phyloP scores from a whole-genome alignment of 1,139 yeast genomes.

The Debaryomyces sp. region DNA sequence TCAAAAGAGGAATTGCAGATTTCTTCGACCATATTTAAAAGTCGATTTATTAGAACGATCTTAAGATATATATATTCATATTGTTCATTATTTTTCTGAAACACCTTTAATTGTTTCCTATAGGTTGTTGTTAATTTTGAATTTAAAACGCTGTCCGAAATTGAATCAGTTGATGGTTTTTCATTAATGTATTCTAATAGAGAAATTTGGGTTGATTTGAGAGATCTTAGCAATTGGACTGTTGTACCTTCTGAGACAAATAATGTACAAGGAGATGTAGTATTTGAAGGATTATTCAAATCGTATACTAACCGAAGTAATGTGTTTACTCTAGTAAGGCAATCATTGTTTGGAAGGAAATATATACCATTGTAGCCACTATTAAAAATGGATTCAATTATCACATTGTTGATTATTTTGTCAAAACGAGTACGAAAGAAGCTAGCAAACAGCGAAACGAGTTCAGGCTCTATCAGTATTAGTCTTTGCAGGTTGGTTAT shows the following conservation, averaged over 20 bases:
- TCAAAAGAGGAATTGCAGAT: constrained; percentile 3
- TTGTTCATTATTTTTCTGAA: neutral
- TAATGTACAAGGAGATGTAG: neutral
- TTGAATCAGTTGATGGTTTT: neutral
- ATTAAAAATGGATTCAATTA: constrained; percentile 9
- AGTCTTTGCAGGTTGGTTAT: neutral
- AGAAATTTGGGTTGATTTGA: constrained; percentile 6
- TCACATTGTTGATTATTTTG: constrained; percentile 9
- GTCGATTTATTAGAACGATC: neutral
- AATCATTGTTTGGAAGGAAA: constrained; percentile 1
- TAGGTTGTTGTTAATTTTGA: neutral
- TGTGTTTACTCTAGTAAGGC: neutral
- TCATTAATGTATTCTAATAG: constrained; percentile 1
- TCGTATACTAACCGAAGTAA: neutral
- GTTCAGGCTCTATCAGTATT: neutral
- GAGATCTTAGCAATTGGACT: neutral
- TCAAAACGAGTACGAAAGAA: constrained; percentile 7
- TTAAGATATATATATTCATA: neutral
- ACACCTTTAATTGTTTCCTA: neutral
- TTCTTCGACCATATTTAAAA: constrained; percentile 1
- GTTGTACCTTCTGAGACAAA: constrained; percentile 4
- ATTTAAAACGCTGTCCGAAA: neutral
- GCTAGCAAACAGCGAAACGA: neutral
- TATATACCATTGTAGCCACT: neutral
- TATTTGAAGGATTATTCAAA: neutral